Evolutionary conservation across 2,329 filamentous ascomycete species (phyloP), one percentile per base, ranked within the genome.

Genomic region (Aspergillus amoenus): DNA sequence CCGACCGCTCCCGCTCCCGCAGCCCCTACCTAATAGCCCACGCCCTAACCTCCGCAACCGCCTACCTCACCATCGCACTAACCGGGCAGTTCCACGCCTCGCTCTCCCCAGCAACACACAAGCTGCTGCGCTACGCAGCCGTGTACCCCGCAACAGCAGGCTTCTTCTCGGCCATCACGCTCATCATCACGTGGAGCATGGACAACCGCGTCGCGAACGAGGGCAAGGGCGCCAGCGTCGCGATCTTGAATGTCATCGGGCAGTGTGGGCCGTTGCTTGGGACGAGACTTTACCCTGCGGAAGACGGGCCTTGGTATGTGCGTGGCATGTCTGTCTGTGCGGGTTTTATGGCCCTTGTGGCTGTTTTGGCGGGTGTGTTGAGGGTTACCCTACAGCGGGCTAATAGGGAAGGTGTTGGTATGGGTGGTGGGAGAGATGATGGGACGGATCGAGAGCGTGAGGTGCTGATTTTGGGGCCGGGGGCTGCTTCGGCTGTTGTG

Each of bases 151-250:
- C 92, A 2, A 84, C 87, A 2, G 78, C 86, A 1, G 92, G 92
- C 4, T 94, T 96, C 75, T 93, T 96, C 79, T 87, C 84, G 58
- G 88, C 91, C 18, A 89, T 96, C 56, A 91, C 91, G 0, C 81
- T 96, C 32, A 88, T 93, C 64, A 89, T 96, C 56, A 88, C 90
- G 2, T 96, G 92, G 92, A 90, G 84, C 37, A 84, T 96, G 68
- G 95, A 96, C 70, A 96, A 96, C 72, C 90, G 94, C 69, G 77
- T 82, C 52, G 85, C 80, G 12, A 84, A 87, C 60, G 84, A 83
- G 51, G 84, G 85, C 6, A 88, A 89, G 63, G 90, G 90, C 0
- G 85, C 85, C 1, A 90, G 88, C 1, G 90, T 96, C 67, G 90
- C 89, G 1, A 80, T 96, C 32, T 73, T 97, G 68, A 93, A 96